Base-by-base conservation (phyloP, 192 early-diverging fungal species). In the Linnemannia elongata region DNA sequence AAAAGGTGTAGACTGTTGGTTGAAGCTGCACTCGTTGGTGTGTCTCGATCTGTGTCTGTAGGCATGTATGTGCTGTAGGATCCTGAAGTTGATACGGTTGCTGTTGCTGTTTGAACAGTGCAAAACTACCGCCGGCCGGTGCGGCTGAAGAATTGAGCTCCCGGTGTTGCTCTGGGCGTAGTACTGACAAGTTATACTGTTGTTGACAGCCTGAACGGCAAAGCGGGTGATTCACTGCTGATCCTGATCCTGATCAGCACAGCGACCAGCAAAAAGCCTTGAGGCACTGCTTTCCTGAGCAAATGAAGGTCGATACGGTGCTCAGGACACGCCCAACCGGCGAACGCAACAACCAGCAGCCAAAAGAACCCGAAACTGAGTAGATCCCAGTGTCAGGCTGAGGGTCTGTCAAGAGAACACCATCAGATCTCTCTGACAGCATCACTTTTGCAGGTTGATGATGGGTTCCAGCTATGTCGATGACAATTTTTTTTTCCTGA, bases 371-470 rank as follows among this genome's bases (percentile, higher is more conserved):
- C 17, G 18, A 20, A 20, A 52, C 49, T 52, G 15, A 20, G 49
- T 45, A 45, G 18, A 6, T 22, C 18, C 49, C 20, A 3, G 3
- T 66, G 30, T 24, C 38, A 15, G 60, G 4, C 27, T 66, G 60
- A 3, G 12, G 3, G 27, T 30, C 60, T 66, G 60, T 33, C 27
- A 35, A 66, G 33, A 66, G 60, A 30, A 66, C 60, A 3, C 27
- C 60, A 66, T 66, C 60, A 66, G 60, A 66, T 66, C 60, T 66
- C 60, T 66, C 60, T 66, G 30, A 66, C 30, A 17, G 30, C 60
- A 66, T 66, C 27, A 66, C 30, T 9, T 66, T 33, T 1, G 13
- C n/a, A 66, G 13, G 27, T 33, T 66, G 60, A 66, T 66, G 60
- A 66, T 66, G 60, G 60, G 60, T 66, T 30, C 60, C 24, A 30